Evolutionary conservation across 257 asterid genomes (phyloP), one percentile per base, ranked within the genome.

Genomic region (Scutellaria minor): DNA sequence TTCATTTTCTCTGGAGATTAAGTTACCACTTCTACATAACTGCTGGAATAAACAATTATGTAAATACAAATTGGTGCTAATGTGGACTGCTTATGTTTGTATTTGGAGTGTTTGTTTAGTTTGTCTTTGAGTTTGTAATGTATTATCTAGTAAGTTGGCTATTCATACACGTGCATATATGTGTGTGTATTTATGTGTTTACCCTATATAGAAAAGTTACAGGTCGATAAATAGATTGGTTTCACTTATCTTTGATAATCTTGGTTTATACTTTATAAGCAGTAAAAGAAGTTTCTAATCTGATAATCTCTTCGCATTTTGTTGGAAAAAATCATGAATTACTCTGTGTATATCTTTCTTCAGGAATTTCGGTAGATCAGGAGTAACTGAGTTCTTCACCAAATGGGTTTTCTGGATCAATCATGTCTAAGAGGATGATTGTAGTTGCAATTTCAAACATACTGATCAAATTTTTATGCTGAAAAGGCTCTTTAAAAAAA

Each of bases 311-410:
- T 31, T 50, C 56, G 6, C 45, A 7, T 15, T n/a, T 63, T 71
- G 14, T 2, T 18, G 18, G 20, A 41, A 12, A 53, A 51, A 51
- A 37, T 40, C 37, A 58, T 7, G 1, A 15, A 18, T 40, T 11
- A 14, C 60, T 24, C 31, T 47, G 10, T 42, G 12, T 10, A 35
- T 73, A 51, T 45, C 50, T 44, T 55, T 51, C 57, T 71, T 60
- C 85, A 81, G 85, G 82, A 53, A 67, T 24, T 73, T 59, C 59
- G 3, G 60, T 27, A 59, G 40, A 51, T 48, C 22, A 9, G 59
- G 65, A 22, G 27, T 56, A 66, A 53, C 64, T 31, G 58, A 63
- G 20, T 35, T 35, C 47, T 40, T 4, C n/a, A 55, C 44, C 47
- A 42, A n/a, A 39, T 62, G 39, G n/a, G 70, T 67, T 44, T 42